Base-by-base conservation (phyloP, 352 stramenopile genomes). In the Phytophthora brassicae region DNA sequence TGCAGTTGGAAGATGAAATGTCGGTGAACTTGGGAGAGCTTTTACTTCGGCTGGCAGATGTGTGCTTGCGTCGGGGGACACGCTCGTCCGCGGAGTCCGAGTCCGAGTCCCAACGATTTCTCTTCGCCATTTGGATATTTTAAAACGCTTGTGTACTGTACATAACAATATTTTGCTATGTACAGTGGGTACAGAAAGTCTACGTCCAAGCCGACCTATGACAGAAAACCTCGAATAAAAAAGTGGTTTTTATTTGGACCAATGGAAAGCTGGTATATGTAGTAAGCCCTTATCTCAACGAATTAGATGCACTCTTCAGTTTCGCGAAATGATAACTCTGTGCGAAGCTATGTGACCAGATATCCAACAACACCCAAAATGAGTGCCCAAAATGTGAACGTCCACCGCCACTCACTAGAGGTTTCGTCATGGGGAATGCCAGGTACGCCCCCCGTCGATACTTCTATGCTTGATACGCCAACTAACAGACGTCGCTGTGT, bases 101-200 rank as follows among this genome's bases (percentile, higher is more conserved):
- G 57, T 87, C 79, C 23, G 81, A 90, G 46, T 87, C 79, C 82
- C 79, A 91, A 56, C 82, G 82, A 46, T 84, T 82, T 23, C 82
- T 70, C 67, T 89, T 91, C 13, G 13, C 29, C 66, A 75, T 73
- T 4, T 31, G 26, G 26, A 31, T n/a, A n/a, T n/a, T n/a, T n/a
- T n/a, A n/a, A n/a, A n/a, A n/a, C n/a, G n/a, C n/a, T n/a, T n/a
- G 19, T 46, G 45, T 57, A 6, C 16, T 1, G 5, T 11, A 49
- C 36, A 52, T 7, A 31, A 50, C 33, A 23, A 13, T 39, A 36
- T 54, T n/a, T 14, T 7, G 3, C 2, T 33, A n/a, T n/a, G n/a
- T n/a, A n/a, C n/a, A n/a, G n/a, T n/a, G n/a, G n/a, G n/a, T n/a
- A n/a, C n/a, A n/a, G n/a, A n/a, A n/a, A n/a, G n/a, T n/a, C n/a